Base-by-base conservation (phyloP, 2,329 filamentous ascomycete genomes). In the Xylariaceae sp. region DNA sequence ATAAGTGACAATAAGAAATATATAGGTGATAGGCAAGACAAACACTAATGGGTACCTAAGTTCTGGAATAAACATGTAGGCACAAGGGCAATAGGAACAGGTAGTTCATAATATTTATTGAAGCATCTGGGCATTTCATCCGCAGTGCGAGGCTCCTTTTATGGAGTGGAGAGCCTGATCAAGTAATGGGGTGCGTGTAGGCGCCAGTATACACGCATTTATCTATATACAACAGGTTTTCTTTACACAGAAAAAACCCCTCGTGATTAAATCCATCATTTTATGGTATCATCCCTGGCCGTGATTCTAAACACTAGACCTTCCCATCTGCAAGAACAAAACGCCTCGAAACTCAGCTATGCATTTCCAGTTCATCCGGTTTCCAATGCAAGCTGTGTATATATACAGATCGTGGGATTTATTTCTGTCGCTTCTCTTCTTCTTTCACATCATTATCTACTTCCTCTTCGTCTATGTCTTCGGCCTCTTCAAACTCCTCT, bases 401-500 rank as follows among this genome's bases (percentile, higher is more conserved):
- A 36, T 34, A 24, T 33, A 40, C 16, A n/a, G 8, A 37, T 50
- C 6, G 17, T 33, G 11, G 31, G 16, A 9, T 65, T 51, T 67
- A 62, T 60, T 23, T 59, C 57, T 23, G 48, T 24, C 8, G 34
- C 28, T 57, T 61, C 19, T 58, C 63, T 6, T 58, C 68, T 24
- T 53, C 34, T 29, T 62, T 55, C 21, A 23, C 39, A 8, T 14
- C 31, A 17, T 57, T 31, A 4, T 53, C 47, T 6, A 41, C 37
- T 19, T 52, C 60, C 5, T 62, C 56, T 19, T 48, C 47, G 19
- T 59, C 55, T 19, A 46, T 16, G 8, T 68, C 68, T 9, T 70
- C 67, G 1, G 69, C 63, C 17, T 71, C 62, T 24, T 68, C 60
- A 4, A 47, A 50, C 7, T 64, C 62, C 23, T 63, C 60, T 3